Base-by-base conservation (phyloP, 805 yeast genomes). In the Wickerhamiella domercqiae region DNA sequence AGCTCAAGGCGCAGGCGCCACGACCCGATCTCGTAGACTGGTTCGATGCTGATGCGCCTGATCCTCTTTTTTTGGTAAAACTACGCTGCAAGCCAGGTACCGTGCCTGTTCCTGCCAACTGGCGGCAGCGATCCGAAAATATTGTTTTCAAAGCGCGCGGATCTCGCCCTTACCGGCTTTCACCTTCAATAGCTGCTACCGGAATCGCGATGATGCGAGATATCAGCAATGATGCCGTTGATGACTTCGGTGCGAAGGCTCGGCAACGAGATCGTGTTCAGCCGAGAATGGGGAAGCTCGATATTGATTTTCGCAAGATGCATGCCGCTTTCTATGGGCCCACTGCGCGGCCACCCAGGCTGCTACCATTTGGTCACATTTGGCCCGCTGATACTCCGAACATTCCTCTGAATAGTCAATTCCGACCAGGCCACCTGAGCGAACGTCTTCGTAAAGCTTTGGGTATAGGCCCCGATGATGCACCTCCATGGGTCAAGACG, bases 131-230 rank as follows among this genome's bases (percentile, higher is more conserved):
- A 50, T 62, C 78, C 37, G 94, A 80, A 28, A 84, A 75, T 47
- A 41, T 41, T 4, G 41, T 40, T 6, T 44, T 39, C 36, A 21
- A 34, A 3, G 61, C 83, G 1, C 26, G 26, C 11, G 9, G 11
- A 9, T 24, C 26, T 9, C 26, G 13, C 13, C 11, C 26, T 9
- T 87, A 80, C 52, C 71, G 72, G 50, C 62, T 87, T 16, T 97
- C 97, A 0, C 65, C 71, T 30, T 79, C 71, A 47, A 82, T 90
- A 29, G 65, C 62, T 29, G 81, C 73, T 37, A 86, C 96, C 0
- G 94, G 94, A 2, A 84, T 87, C 20, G 69, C 73, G 44, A 84
- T 80, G 39, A 79, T 87, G 93, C 69, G 96, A 53, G 71, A 73
- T 39, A 71, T 74, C 11, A n/a, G 14, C 14, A 16, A 44, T 54